These are phyloP conservation scores for Pseudocercospora vitis DNA, from an alignment of 2,329 filamentous ascomycete genomes.

Conservation along the genomic window DNA sequence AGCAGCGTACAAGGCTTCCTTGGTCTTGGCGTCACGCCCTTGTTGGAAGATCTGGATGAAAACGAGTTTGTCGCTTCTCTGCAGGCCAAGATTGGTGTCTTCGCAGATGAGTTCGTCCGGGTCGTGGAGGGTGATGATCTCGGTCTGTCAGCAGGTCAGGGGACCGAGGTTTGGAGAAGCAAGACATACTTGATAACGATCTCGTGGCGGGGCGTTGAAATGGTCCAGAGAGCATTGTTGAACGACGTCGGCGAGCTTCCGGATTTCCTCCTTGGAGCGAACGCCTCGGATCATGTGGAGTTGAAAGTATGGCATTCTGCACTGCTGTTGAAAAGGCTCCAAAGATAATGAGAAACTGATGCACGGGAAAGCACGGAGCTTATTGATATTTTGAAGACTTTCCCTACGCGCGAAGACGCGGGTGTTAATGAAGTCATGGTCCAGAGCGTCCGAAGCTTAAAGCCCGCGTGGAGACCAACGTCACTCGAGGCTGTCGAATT, in stretches of 20 bases:
- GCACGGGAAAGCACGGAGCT: no score
- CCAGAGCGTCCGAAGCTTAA: background rate
- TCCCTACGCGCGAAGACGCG: no score
- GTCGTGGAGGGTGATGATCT: conserved; percentile 39
- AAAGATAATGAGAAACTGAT: no score
- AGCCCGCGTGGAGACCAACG: no score
- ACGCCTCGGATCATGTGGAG: conserved; percentile 34
- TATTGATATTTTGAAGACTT: no score
- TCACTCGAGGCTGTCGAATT: background rate
- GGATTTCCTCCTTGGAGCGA: conserved; percentile 32
- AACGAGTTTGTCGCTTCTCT: conserved; percentile 32
- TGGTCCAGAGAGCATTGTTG: conserved; percentile 34
- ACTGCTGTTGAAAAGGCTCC: no score
- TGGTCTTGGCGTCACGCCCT: conserved; percentile 32
- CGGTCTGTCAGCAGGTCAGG: background rate
- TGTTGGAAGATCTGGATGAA: conserved; percentile 40
- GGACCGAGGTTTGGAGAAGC: no score
- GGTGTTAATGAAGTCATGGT: conserved; percentile 8
- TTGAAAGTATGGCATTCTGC: conserved; percentile 36
- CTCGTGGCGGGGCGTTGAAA: conserved; percentile 34
- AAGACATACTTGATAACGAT: conserved; percentile 35
- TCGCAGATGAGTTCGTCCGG: conserved; percentile 37
- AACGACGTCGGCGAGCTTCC: conserved; percentile 34
- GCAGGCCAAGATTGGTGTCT: conserved; percentile 35
- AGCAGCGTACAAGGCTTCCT: conserved; percentile 30